A percentile compares a stretch with the other conserved stretches of the same genome.
These are phyloP conservation scores for Crataegus laevigata DNA, from an alignment of 306 rosid species.

Conservation along the genomic window DNA sequence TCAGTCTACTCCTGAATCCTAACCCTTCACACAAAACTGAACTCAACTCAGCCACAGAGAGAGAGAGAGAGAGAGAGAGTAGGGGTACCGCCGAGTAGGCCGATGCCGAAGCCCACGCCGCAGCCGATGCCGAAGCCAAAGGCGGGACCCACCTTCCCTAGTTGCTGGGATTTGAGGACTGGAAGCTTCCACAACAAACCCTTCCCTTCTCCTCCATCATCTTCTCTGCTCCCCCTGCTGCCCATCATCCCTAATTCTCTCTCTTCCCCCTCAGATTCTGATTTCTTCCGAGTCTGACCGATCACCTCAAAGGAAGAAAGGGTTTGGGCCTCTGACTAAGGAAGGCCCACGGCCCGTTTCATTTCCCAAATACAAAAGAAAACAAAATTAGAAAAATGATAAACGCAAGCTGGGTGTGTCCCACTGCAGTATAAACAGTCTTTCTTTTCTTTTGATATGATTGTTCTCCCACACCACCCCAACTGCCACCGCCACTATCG, in stretches of 20 bases:
- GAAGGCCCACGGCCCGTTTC: neutral
- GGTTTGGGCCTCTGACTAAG: neutral
- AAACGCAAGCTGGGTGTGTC: too few species aligned
- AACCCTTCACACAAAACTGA: neutral
- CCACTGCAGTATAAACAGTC: too few species aligned
- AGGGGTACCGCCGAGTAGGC: constrained; percentile 70
- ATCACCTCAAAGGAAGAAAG: neutral
- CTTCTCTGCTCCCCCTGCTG: neutral
- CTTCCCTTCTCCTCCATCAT: constrained; percentile 25
- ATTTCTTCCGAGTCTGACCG: neutral
- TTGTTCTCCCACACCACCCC: too few species aligned
- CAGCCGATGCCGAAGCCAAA: constrained; percentile 82
- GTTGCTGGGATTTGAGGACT: constrained; percentile 25
- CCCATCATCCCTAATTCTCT: neutral
- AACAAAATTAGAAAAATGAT: too few species aligned
- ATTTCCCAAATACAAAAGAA: too few species aligned
- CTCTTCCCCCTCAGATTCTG: neutral
- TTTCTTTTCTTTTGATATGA: too few species aligned
- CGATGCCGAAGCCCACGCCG: constrained; percentile 80
- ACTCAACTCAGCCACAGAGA: neutral
- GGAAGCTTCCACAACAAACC: constrained; percentile 85
- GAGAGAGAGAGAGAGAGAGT: neutral
- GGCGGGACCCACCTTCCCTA: constrained; percentile 82
- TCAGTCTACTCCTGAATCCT: neutral
- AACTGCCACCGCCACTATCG: neutral